phyloP scores from a whole-genome alignment of 2,329 filamentous ascomycete species.

The Botrytis cinerea region DNA sequence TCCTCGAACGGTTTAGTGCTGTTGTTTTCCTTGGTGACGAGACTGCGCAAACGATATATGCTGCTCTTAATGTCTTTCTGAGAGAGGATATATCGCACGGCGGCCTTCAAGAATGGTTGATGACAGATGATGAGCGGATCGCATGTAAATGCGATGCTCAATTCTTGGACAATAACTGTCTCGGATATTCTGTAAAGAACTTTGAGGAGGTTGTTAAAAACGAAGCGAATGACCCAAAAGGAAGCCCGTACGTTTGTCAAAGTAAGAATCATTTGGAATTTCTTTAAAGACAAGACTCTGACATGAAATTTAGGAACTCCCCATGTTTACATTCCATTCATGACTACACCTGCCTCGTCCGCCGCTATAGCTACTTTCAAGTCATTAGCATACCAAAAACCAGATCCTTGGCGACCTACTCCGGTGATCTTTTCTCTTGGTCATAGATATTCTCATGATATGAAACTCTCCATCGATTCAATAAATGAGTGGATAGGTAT shows the following conservation, averaged over 20 bases:
- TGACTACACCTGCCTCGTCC: slow-evolving; percentile 40
- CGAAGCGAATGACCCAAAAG: slow-evolving; percentile 26
- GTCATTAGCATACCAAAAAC: slow-evolving; percentile 37
- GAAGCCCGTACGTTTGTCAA: slow-evolving; percentile 28
- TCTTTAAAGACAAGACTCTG: background rate
- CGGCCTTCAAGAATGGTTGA: slow-evolving; percentile 45
- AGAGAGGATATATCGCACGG: slow-evolving; percentile 46
- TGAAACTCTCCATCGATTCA: slow-evolving; percentile 38
- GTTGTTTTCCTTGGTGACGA: slow-evolving; percentile 48
- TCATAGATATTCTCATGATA: slow-evolving; percentile 41
- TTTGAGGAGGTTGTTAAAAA: slow-evolving; percentile 31
- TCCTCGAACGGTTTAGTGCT: slow-evolving; percentile 47
- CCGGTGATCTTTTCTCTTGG: slow-evolving; percentile 45
- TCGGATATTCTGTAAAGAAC: slow-evolving; percentile 35
- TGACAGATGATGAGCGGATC: slow-evolving; percentile 40
- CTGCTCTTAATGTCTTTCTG: slow-evolving; percentile 49
- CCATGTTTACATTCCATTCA: slow-evolving; percentile 44
- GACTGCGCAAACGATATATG: slow-evolving; percentile 45
- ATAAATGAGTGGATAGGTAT: slow-evolving; percentile 47
- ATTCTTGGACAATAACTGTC: slow-evolving; percentile 43
- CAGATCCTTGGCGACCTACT: slow-evolving; percentile 44
- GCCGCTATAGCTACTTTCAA: slow-evolving; percentile 41
- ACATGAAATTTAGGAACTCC: slow-evolving; percentile 37
- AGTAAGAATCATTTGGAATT: slow-evolving; percentile 24
- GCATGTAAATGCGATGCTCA: slow-evolving; percentile 47